phyloP scores from a whole-genome alignment of 225 moss, liverwort and hornwort species.

The Rhytidiadelphus loreus region DNA sequence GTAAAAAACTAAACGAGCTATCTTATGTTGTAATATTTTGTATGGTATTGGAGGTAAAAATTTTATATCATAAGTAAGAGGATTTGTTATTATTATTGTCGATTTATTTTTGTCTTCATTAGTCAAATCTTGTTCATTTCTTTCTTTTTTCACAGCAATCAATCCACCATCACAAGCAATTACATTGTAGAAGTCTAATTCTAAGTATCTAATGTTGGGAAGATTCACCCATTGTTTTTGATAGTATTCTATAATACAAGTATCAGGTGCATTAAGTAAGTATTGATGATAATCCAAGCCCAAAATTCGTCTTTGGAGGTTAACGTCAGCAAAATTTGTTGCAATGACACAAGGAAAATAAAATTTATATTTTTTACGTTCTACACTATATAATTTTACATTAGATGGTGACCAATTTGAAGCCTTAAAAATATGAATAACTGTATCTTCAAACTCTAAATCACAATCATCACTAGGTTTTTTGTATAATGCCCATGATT shows the following conservation, averaged over 20 bases:
- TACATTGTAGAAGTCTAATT: background rate
- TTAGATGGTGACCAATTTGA: background rate
- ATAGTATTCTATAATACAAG: background rate
- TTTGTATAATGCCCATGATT: background rate
- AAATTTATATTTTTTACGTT: background rate
- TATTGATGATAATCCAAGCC: background rate
- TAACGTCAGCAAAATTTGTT: background rate
- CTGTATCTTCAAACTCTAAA: background rate
- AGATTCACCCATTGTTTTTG: slow-evolving; percentile 4
- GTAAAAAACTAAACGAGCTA: background rate
- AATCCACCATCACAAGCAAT: slow-evolving; percentile 1
- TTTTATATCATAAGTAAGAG: background rate
- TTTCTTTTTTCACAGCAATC: background rate
- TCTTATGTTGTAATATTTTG: background rate
- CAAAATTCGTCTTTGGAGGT: background rate
- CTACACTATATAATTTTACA: background rate
- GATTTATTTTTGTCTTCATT: background rate
- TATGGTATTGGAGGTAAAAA: background rate
- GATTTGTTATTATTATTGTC: background rate
- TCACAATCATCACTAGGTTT: background rate
- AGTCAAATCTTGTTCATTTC: background rate
- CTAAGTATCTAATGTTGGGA: background rate
- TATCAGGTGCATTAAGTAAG: background rate
- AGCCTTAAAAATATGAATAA: background rate
- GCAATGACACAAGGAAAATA: slow-evolving; percentile 8